phyloP scores from a whole-genome alignment of 257 asterid genomes.

The Nicotiana obtusifolia region DNA sequence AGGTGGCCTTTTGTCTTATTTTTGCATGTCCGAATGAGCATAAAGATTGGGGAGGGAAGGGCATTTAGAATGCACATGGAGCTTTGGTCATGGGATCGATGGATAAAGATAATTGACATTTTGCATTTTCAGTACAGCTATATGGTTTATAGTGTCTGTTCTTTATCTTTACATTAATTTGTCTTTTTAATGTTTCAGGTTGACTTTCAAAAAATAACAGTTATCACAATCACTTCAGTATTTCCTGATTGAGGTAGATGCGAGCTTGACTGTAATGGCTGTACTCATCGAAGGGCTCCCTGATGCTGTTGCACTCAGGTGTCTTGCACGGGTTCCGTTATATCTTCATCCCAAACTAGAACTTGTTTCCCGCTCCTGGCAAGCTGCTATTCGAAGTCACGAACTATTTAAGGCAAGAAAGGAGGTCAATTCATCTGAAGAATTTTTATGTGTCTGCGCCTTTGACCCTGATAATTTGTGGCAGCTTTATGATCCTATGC shows the following conservation, averaged over 20 bases:
- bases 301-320: constrained; percentile 83
- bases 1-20: not conserved
- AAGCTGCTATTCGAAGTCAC: constrained; percentile 55
- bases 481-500: constrained; percentile 85
- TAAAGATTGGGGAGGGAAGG: not conserved
- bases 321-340: constrained; percentile 93
- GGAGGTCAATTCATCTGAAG: constrained; percentile 74
- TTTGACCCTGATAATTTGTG: constrained; percentile 93
- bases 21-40: not conserved
- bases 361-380: constrained; percentile 90
- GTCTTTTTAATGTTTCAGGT: not conserved
- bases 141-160: not conserved
- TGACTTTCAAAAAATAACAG: constrained; percentile 16
- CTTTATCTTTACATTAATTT: not conserved
- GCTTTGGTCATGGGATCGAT: not conserved
- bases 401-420: constrained; percentile 86
- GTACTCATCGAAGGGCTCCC: constrained; percentile 99
- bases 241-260: constrained; percentile 11
- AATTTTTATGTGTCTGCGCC: constrained; percentile 77
- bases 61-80: not conserved
- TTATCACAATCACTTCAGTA: not conserved
- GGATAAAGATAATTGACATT: not conserved
- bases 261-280: constrained; percentile 48
- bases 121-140: not conserved
- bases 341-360: constrained; percentile 69